These are phyloP conservation scores for Colletotrichum theobromicola DNA, from an alignment of 2,329 filamentous ascomycete species.

Conservation along the genomic window DNA sequence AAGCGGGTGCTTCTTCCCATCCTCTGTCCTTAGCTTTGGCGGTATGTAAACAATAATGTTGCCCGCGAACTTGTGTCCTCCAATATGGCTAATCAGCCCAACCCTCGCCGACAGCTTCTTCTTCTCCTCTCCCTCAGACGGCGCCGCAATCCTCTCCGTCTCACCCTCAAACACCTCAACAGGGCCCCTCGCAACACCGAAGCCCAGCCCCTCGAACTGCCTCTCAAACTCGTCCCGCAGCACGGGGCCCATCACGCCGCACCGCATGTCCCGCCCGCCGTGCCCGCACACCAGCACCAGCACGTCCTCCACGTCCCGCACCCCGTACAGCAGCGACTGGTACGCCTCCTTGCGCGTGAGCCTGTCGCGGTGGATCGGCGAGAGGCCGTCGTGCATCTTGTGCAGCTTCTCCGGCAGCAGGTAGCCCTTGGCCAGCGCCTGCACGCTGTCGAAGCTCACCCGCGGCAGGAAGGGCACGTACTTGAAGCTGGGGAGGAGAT, in stretches of 20 bases:
- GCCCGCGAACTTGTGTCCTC: slow-evolving; percentile 85
- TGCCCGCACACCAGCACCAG: slow-evolving; percentile 91
- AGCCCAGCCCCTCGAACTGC: slow-evolving; percentile 55
- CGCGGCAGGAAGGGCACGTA: slow-evolving; percentile 76
- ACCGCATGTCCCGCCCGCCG: slow-evolving; percentile 79
- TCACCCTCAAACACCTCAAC: slow-evolving; percentile 39
- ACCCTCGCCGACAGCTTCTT: slow-evolving; percentile 58
- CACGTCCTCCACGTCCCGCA: slow-evolving; percentile 69
- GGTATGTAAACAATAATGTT: slow-evolving; percentile 85
- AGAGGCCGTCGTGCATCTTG: slow-evolving; percentile 62
- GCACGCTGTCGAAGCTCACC: slow-evolving; percentile 58
- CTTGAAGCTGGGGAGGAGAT: slow-evolving; percentile 84
- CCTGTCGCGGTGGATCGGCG: slow-evolving; percentile 61
- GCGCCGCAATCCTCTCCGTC: slow-evolving; percentile 8
- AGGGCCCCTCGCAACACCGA: slow-evolving; percentile 53
- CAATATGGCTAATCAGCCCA: slow-evolving; percentile 78
- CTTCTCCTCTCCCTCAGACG: slow-evolving; percentile 15
- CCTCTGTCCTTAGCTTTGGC: slow-evolving; percentile 46
- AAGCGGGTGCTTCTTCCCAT: slow-evolving; percentile 58
- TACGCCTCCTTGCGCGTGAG: slow-evolving; percentile 56
- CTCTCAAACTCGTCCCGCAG: slow-evolving; percentile 73
- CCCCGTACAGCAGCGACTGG: slow-evolving; percentile 56
- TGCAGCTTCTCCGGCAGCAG: slow-evolving; percentile 69
- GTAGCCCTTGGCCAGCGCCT: slow-evolving; percentile 68
- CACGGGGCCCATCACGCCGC: slow-evolving; percentile 79